A percentile compares a stretch with the other conserved stretches of the same genome.
Evolutionary conservation across 2,329 filamentous ascomycete genomes (phyloP).

Genomic region (Sporothrix brunneoviolacea): DNA sequence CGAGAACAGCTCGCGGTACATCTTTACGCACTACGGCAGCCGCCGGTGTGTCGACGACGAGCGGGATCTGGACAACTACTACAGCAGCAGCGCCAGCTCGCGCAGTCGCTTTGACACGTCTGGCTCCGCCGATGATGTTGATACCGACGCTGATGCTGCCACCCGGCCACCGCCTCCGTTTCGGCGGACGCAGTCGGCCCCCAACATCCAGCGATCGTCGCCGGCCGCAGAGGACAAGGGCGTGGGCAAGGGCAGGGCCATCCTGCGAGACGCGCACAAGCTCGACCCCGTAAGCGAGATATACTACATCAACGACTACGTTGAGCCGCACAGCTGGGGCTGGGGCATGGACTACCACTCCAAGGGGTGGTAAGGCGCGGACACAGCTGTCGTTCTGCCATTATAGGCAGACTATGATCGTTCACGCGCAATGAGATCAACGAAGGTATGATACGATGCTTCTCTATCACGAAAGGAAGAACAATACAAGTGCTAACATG

Average conservation of each 20-base stretch:
- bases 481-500: too few species aligned
- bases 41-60: neutral
- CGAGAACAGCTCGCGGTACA: conserved; percentile 11
- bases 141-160: neutral
- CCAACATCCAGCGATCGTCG: neutral
- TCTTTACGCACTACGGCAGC: conserved; percentile 12
- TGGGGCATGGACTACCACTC: conserved; percentile 12
- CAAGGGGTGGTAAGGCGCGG: conserved; percentile 14
- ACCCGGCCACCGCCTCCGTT: neutral
- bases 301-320: conserved; percentile 11
- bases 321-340: conserved; percentile 10
- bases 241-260: neutral
- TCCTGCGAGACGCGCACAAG: neutral
- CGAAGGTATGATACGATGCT: too few species aligned
- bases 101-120: too few species aligned
- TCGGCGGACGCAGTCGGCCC: conserved; percentile 13
- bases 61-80: neutral
- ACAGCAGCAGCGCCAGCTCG: too few species aligned
- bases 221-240: neutral
- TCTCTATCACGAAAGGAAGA: too few species aligned
- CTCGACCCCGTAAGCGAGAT: neutral
- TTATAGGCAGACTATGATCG: too few species aligned
- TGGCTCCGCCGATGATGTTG: neutral
- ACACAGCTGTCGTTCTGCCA: neutral
- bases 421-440: too few species aligned